Conservation (phyloP, 2,329 filamentous ascomycete species). For the Fusarium nisikadoi region DNA sequence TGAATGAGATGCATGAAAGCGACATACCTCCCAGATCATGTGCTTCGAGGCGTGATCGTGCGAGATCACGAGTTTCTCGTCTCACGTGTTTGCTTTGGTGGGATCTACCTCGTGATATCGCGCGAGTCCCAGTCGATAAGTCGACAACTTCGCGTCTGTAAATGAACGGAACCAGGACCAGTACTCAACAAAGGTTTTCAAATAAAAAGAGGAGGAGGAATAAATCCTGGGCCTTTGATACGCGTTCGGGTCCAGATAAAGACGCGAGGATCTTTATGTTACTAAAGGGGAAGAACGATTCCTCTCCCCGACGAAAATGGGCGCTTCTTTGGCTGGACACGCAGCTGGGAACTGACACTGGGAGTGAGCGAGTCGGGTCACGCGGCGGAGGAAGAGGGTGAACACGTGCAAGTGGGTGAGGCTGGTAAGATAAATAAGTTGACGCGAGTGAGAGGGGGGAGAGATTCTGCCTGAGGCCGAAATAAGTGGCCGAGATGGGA, state of each 20-base stretch:
- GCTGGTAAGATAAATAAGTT: slow-evolving; percentile 50
- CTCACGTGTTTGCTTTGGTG: slow-evolving; percentile 56
- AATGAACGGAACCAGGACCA: background rate
- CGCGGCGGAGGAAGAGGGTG: slow-evolving; percentile 51
- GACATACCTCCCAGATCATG: slow-evolving; percentile 60
- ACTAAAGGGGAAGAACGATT: slow-evolving; percentile 38
- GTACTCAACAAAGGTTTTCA: slow-evolving; percentile 12
- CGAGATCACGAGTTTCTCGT: slow-evolving; percentile 58
- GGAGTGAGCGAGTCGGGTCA: slow-evolving; percentile 50
- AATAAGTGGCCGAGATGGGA: slow-evolving; percentile 9
- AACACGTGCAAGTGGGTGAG: slow-evolving; percentile 56
- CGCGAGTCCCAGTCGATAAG: slow-evolving; percentile 49
- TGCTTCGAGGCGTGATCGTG: slow-evolving; percentile 48
- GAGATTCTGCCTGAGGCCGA: slow-evolving; percentile 39
- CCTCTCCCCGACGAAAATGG: slow-evolving; percentile 3
- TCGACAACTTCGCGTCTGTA: slow-evolving; percentile 39
- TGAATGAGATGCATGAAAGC: slow-evolving; percentile 43
- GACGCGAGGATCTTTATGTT: slow-evolving; percentile 45
- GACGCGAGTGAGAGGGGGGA: slow-evolving; percentile 28
- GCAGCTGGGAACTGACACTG: slow-evolving; percentile 34
- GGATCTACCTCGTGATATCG: slow-evolving; percentile 62
- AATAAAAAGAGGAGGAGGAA: slow-evolving; percentile 9
- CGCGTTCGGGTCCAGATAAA: slow-evolving; percentile 27
- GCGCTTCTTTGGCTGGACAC: slow-evolving; percentile 21
- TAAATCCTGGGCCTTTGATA: slow-evolving; percentile 17